Percentiles rank a stretch among this genome's conserved stretches.
Evolutionary conservation across 2,329 filamentous ascomycete genomes (phyloP).

Genomic region (Pestalotiopsis sp.): DNA sequence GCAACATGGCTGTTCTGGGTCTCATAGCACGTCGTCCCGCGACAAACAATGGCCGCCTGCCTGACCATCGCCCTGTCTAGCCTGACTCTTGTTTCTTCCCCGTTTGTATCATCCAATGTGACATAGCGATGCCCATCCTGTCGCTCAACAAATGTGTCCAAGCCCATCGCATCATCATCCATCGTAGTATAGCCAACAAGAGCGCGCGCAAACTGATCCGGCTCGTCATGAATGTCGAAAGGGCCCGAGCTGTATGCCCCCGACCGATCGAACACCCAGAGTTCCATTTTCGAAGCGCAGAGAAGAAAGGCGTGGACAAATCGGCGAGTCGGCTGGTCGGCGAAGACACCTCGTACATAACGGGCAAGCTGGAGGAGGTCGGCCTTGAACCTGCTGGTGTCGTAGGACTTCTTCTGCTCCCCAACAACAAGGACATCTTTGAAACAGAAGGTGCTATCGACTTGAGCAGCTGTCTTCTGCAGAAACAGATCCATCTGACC

Average conservation of each 20-base stretch:
- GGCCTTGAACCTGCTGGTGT: slow-evolving; percentile 2
- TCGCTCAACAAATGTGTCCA: neutral
- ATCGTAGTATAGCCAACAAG: neutral
- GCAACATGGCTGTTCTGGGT: too few relatives aligned
- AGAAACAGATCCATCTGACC: too few relatives aligned
- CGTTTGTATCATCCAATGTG: too few relatives aligned
- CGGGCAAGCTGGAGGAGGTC: neutral
- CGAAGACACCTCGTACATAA: neutral
- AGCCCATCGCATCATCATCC: neutral
- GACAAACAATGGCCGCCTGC: too few relatives aligned
- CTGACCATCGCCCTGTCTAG: too few relatives aligned
- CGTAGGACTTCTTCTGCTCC: slow-evolving; percentile 1
- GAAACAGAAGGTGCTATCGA: too few relatives aligned
- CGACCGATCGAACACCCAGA: neutral
- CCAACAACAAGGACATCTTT: neutral
- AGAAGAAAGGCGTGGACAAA: neutral
- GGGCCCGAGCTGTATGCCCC: neutral
- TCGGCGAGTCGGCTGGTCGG: neutral
- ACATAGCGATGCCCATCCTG: neutral
- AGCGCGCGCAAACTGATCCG: neutral
- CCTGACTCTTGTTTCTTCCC: too few relatives aligned
- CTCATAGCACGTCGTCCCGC: too few relatives aligned
- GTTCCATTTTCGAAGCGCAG: neutral
- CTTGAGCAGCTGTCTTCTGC: too few relatives aligned
- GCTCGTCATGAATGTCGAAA: neutral